phyloP scores from a whole-genome alignment of 2,329 filamentous ascomycete genomes.

The Ustilaginoidea virens region DNA sequence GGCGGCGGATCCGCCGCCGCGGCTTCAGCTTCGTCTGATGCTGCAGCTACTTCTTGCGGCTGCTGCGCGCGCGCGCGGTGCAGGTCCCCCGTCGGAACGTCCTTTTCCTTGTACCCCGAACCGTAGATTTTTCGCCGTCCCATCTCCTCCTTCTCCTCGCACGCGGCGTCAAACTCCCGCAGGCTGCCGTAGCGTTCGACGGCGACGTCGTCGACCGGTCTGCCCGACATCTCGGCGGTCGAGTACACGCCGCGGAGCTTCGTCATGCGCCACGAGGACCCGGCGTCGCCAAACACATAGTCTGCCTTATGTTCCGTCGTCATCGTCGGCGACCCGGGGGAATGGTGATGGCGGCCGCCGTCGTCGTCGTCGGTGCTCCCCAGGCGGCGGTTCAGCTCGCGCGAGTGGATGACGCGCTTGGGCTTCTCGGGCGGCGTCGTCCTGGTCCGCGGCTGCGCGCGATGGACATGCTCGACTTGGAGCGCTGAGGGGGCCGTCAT shows the following conservation, averaged over 20 bases:
- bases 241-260: conserved; percentile 78
- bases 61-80: conserved; percentile 60
- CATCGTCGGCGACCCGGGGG: background rate
- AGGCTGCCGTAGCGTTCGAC: conserved; percentile 68
- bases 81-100: conserved; percentile 77
- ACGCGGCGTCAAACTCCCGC: conserved; percentile 75
- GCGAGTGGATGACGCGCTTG: conserved; percentile 57
- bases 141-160: conserved; percentile 84
- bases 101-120: conserved; percentile 66
- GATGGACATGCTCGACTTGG: conserved; percentile 69
- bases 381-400: conserved; percentile 60
- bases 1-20: too few relatives aligned
- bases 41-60: conserved; percentile 24
- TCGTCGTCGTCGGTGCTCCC: conserved; percentile 44
- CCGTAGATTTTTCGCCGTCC: conserved; percentile 75
- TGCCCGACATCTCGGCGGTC: conserved; percentile 57
- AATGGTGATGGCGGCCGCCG: too few relatives aligned
- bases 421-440: conserved; percentile 39
- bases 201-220: conserved; percentile 68
- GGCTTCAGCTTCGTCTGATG: too few relatives aligned
- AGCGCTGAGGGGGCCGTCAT: conserved; percentile 79
- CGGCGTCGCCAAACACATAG: conserved; percentile 80
- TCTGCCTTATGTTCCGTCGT: conserved; percentile 42
- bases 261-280: conserved; percentile 92
- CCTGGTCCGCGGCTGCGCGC: conserved; percentile 36